Conservation (phyloP, 2,329 filamentous ascomycete genomes). For the Sclerotinia glacialis region DNA sequence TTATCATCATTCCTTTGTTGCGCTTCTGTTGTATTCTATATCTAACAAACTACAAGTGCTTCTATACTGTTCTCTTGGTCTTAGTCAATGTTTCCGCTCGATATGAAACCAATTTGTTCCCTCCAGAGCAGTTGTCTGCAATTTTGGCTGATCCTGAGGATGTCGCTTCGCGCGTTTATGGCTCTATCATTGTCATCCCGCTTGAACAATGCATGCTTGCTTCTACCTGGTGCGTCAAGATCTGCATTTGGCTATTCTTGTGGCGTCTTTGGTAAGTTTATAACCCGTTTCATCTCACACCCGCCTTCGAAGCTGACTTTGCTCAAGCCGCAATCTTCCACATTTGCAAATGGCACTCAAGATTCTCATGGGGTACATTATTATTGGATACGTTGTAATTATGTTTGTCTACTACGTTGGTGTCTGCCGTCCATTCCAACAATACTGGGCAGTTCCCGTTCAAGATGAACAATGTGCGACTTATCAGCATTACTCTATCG, state of each 20-base stretch:
- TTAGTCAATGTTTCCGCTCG: slow-evolving; percentile 42
- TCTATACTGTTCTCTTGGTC: slow-evolving; percentile 40
- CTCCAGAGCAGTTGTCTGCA: slow-evolving; percentile 37
- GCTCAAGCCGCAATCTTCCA: slow-evolving; percentile 24
- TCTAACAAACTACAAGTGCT: slow-evolving; percentile 33
- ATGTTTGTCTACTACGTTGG: slow-evolving; percentile 40
- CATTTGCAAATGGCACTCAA: slow-evolving; percentile 43
- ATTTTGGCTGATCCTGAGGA: slow-evolving; percentile 42
- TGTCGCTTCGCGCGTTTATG: slow-evolving; percentile 44
- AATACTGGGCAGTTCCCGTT: slow-evolving; percentile 59
- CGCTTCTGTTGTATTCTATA: background rate
- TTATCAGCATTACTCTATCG: slow-evolving; percentile 54
- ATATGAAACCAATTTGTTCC: slow-evolving; percentile 43
- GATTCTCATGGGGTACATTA: slow-evolving; percentile 47
- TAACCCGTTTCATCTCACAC: background rate
- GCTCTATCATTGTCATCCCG: slow-evolving; percentile 47
- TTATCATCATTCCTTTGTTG: background rate
- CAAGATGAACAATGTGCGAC: slow-evolving; percentile 47
- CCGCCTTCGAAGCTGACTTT: background rate
- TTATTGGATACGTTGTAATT: slow-evolving; percentile 45
- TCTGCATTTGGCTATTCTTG: slow-evolving; percentile 50
- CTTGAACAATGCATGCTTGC: slow-evolving; percentile 50
- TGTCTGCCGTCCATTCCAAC: slow-evolving; percentile 51
- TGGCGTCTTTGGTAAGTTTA: slow-evolving; percentile 29
- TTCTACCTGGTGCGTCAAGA: slow-evolving; percentile 51